A percentile compares a stretch with the other conserved stretches of the same genome.
Evolutionary conservation across 139 green algal species (phyloP).

Genomic region (Micractinium sp.): DNA sequence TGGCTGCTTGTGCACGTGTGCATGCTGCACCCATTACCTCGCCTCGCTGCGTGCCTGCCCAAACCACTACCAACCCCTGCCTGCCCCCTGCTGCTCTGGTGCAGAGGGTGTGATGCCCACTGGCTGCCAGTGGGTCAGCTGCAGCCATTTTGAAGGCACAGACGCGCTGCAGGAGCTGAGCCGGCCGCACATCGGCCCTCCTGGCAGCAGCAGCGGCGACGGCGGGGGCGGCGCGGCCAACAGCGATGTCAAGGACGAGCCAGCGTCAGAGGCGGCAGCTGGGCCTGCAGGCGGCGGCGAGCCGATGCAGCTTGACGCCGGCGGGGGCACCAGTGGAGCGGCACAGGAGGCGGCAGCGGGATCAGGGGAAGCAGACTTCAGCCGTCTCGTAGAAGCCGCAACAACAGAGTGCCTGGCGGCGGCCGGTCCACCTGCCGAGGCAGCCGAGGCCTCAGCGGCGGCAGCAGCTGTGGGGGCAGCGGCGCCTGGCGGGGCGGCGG

Average conservation of each 20-base stretch:
- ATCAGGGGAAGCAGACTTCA: conserved; percentile 1
- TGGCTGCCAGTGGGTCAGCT: conserved; percentile 34
- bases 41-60: neutral
- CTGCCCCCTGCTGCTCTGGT: neutral
- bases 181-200: neutral
- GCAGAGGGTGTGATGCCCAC: conserved; percentile 20
- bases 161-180: neutral
- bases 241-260: neutral
- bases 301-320: neutral
- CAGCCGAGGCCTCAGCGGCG: neutral
- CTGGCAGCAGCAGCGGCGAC: neutral
- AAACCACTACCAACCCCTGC: neutral
- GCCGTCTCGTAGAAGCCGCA: neutral
- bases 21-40: neutral
- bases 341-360: neutral
- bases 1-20: too few relatives aligned
- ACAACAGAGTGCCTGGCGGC: neutral
- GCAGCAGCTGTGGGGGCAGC: neutral
- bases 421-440: neutral
- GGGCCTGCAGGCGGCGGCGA: neutral
- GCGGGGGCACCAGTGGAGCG: neutral
- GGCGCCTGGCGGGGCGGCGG: neutral
- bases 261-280: neutral
- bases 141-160: neutral
- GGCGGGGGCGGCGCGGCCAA: neutral